Evolutionary conservation across 108 stramenopile genomes (phyloP), one percentile per base, ranked within the genome.

Genomic region (Nitzschia inconspicua): DNA sequence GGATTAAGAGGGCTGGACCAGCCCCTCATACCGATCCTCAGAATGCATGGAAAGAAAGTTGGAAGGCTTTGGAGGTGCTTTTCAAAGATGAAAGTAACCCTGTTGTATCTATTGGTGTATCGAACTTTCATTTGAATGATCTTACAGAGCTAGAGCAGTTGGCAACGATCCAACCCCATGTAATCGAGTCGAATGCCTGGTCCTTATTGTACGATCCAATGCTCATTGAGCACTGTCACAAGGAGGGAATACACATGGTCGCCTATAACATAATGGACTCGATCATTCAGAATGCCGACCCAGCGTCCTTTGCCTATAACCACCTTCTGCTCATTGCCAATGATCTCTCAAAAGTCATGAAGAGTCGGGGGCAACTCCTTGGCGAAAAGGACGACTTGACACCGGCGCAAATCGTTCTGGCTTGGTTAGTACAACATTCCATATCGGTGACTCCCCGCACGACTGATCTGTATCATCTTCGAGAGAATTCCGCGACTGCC

Each of bases 101-200:
- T n/a, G 75, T 94, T 30, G 77, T 63, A 14, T 84, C 84, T 42
- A 94, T 94, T 44, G 93, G 93, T 2, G 83, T 94, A 22, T 87
- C 87, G 35, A 94, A 94, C 65, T 94, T 94, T 58, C 77, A 84
- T 7, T 16, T 78, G 20, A 66, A 86, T 7, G 93, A 94, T 48
- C 44, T 91, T 47, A 75, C 72, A 31, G 69, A 58, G 16, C 54
- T 94, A 27, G 36, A 57, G n/a, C 47, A 53, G 28, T 28, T 68
- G 22, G 70, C 82, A 11, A 43, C 32, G 27, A 41, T 90, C 16
- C 22, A 47, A 28, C 93, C 93, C 1, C 83, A 87, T 36, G 43
- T 94, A 0, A 41, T 83, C 31, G 86, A 94, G 65, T 74, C 72
- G 23, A 87, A 89, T 63, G 48, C 82, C 3, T 94, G 93, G 93